Base-by-base conservation (phyloP, 2,329 filamentous ascomycete genomes). In the Trichocomaceae sp. region DNA sequence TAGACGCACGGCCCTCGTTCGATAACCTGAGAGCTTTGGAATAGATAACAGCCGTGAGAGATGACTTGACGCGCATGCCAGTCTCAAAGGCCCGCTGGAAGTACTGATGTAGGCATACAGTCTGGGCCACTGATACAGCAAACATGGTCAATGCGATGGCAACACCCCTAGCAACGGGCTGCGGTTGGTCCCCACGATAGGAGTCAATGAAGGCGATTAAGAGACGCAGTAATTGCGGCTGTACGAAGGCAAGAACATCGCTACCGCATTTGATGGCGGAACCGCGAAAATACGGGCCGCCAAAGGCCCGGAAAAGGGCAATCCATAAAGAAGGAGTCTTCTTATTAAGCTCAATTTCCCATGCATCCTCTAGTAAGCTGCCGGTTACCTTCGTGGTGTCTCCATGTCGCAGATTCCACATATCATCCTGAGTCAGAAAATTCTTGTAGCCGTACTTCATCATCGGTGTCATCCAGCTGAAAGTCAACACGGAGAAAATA, bases 391-490 rank as follows among this genome's bases (percentile, higher is more conserved):
- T 83, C 10, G 92, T 95, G 33, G 86, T 86, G 67, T 97, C 92
- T 57, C 81, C 77, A 65, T 84, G 86, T 41, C 90, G 83, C 56
- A 99, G 77, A 58, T 90, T 92, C 95, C 95, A 99, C 22, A 99
- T 79, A 70, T 99, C 92, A 60, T 96, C 89, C 69, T 97, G 90
- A 1, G 90, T 96, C 58, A 99, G 78, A 69, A 84, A 99, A 57
- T 91, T 83, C 66, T 87, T 88, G 76, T 99, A 97, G 1, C 93
- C 93, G 66, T 86, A 86, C 67, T 85, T 90, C 93, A 99, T 99
- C 82, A 99, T 76, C 0, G 93, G 91, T 0, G 93, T 97, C 92
- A 99, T 96, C 93, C 93, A 99, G 53, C 87, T 86, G 71, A 99
- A 99, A 0, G 92, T 96, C 46, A 99, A 79, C 50, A 88, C 83